These are phyloP conservation scores for Lepidium africanum DNA, from an alignment of 345 rosid species.

Conservation along the genomic window DNA sequence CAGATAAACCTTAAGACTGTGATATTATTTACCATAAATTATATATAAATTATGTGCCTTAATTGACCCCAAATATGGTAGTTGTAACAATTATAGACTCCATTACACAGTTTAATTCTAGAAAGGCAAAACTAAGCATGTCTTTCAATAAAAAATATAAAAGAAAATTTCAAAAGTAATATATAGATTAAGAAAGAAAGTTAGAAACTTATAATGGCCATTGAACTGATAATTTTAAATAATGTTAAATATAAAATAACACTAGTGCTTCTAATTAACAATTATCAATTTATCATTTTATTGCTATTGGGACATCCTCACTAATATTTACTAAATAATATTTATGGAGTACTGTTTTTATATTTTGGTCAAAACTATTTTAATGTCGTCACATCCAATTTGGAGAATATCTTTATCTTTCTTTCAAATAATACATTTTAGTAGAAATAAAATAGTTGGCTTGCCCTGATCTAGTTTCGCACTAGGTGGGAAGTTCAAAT, in stretches of 20 bases:
- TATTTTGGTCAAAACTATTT: not conserved
- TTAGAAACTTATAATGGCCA: not conserved
- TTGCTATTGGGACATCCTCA: conserved; percentile 3
- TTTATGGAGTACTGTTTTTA: not conserved
- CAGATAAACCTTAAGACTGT: not conserved
- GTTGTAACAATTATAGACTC: not conserved
- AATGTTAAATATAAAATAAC: not conserved
- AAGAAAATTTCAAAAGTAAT: not conserved
- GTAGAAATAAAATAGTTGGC: too few relatives aligned
- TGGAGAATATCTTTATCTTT: not conserved
- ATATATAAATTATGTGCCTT: not conserved
- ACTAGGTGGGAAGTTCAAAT: too few relatives aligned
- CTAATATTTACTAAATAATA: not conserved
- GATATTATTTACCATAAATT: not conserved
- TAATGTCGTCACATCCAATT: not conserved
- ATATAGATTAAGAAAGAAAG: not conserved
- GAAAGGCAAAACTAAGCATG: not conserved
- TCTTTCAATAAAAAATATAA: not conserved
- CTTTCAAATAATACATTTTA: too few relatives aligned
- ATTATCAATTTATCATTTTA: not conserved
- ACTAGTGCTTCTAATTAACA: conserved; percentile 4
- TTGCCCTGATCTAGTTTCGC: too few relatives aligned
- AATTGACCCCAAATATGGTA: not conserved
- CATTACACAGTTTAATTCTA: not conserved
- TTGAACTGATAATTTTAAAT: conserved; percentile 16